Conservation (phyloP, 2,329 filamentous ascomycete species). For the Diaporthe velutina region DNA sequence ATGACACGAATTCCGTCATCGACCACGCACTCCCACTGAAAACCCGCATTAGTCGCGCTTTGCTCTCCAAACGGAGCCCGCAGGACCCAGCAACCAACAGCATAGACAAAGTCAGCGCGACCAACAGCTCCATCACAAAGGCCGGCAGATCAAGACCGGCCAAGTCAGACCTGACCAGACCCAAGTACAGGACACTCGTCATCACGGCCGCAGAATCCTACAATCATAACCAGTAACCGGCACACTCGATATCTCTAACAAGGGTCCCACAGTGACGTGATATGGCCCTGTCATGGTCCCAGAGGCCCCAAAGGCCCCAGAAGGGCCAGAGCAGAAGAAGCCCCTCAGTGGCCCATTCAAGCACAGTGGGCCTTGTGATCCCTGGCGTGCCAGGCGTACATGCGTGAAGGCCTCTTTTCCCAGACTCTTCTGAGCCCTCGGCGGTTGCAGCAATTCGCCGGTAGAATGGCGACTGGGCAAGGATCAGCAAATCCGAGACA, state of each 20-base stretch:
- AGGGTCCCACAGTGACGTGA: constrained; percentile 34
- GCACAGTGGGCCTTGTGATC: constrained; percentile 4
- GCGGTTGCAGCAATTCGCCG: constrained; percentile 3
- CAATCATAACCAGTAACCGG: not conserved
- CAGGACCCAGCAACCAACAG: constrained; percentile 4
- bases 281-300: constrained; percentile 11
- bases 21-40: constrained; percentile 5
- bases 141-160: constrained; percentile 13
- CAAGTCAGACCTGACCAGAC: not conserved
- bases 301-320: not conserved
- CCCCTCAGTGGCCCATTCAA: constrained; percentile 10
- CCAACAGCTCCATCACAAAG: not conserved
- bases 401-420: constrained; percentile 9
- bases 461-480: constrained; percentile 19
- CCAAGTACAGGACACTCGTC: constrained; percentile 19
- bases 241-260: constrained; percentile 23
- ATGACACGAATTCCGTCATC: constrained; percentile 21
- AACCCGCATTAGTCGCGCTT: not conserved
- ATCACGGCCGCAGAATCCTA: constrained; percentile 20
- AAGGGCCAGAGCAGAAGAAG: not conserved
- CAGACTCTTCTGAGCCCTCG: constrained; percentile 20
- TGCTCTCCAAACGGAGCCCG: not conserved
- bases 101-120: constrained; percentile 13
- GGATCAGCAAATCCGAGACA: constrained; percentile 33
- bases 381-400: not conserved